Conservation (phyloP, 139 green algal species). For the Pseudopediastrum boryanum region DNA sequence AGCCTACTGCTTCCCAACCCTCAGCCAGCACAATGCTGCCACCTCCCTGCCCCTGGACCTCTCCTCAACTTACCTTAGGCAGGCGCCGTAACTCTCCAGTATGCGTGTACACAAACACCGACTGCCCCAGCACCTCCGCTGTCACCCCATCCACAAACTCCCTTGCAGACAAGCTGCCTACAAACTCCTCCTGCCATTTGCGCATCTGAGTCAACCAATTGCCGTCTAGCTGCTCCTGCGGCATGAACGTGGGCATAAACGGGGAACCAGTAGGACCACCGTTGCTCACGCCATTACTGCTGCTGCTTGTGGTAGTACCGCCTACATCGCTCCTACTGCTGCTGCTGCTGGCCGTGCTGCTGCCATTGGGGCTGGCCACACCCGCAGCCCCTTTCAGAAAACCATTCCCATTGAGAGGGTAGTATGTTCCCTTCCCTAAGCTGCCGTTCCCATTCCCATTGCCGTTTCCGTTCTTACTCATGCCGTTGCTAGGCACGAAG, state of each 20-base stretch:
- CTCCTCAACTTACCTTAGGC: constrained; percentile 70
- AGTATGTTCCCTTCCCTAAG: too few species aligned
- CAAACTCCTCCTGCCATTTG: constrained; percentile 88
- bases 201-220: constrained; percentile 82
- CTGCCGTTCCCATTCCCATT: too few species aligned
- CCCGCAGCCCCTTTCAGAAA: too few species aligned
- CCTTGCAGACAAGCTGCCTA: constrained; percentile 69
- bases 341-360: neutral
- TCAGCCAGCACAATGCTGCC: too few species aligned
- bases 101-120: constrained; percentile 88
- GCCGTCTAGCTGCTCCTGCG: constrained; percentile 41
- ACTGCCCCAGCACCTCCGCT: constrained; percentile 74
- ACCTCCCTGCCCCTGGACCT: too few species aligned
- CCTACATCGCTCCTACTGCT: neutral
- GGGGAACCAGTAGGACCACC: neutral
- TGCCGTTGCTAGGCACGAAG: too few species aligned
- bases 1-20: too few species aligned
- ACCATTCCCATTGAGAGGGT: too few species aligned
- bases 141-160: constrained; percentile 91
- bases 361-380: too few species aligned
- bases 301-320: neutral
- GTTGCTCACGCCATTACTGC: neutral
- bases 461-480: too few species aligned
- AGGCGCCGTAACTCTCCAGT: constrained; percentile 73
- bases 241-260: neutral